Evolutionary conservation across 2,329 filamentous ascomycete species (phyloP).

Genomic region (Ambrosiella beaveri): DNA sequence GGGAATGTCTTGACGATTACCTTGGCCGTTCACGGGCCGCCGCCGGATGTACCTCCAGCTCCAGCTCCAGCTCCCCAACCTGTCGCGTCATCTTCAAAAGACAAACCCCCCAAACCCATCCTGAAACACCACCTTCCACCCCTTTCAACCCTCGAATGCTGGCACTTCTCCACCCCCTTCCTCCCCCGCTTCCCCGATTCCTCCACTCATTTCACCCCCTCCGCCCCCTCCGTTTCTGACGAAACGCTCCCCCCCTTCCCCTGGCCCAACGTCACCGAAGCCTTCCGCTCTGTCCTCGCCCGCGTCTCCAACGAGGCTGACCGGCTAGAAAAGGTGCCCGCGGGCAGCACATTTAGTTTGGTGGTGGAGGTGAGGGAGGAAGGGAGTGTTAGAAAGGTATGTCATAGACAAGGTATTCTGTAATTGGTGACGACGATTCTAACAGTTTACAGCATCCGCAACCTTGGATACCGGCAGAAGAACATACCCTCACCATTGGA

Average conservation of each 20-base stretch:
- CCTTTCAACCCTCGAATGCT: slow-evolving; percentile 15
- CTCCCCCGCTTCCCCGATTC: slow-evolving; percentile 3
- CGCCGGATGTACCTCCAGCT: background rate
- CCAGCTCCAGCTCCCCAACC: slow-evolving; percentile 16
- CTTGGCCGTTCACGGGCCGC: slow-evolving; percentile 28
- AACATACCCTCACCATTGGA: slow-evolving; percentile 23
- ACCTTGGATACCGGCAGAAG: slow-evolving; percentile 41
- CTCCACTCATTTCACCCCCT: background rate
- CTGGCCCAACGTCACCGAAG: slow-evolving; percentile 50
- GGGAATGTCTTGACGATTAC: slow-evolving; percentile 31
- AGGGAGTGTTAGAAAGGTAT: slow-evolving; percentile 26
- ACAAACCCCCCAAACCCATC: background rate
- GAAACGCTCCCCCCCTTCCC: slow-evolving; percentile 20
- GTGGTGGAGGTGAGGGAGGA: slow-evolving; percentile 54
- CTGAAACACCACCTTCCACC: slow-evolving; percentile 8
- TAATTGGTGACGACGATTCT: background rate
- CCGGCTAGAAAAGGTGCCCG: slow-evolving; percentile 38
- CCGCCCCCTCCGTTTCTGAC: slow-evolving; percentile 14
- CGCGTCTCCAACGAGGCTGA: slow-evolving; percentile 43
- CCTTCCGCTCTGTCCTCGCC: slow-evolving; percentile 49
- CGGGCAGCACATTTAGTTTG: slow-evolving; percentile 57
- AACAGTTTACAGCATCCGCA: slow-evolving; percentile 32
- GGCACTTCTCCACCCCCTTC: slow-evolving; percentile 9
- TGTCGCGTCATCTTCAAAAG: slow-evolving; percentile 14
- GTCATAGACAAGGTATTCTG: background rate